Conservation (phyloP, 2,329 filamentous ascomycete species). For the Sphaerostilbella broomeana region DNA sequence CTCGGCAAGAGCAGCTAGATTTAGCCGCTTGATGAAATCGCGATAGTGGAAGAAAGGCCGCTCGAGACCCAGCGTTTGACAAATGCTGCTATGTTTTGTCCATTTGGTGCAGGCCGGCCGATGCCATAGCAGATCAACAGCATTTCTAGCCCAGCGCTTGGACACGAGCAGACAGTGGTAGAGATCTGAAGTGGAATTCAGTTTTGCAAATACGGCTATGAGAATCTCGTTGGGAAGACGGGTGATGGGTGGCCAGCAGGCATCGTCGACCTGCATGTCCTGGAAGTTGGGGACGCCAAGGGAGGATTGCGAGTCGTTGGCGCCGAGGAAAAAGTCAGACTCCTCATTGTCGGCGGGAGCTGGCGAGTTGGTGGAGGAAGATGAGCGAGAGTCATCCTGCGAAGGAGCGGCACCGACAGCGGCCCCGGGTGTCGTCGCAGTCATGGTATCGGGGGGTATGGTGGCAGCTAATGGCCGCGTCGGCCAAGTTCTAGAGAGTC, state of each 20-base stretch:
- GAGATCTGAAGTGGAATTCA: slow-evolving; percentile 69
- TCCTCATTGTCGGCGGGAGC: slow-evolving; percentile 77
- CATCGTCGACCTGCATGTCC: slow-evolving; percentile 64
- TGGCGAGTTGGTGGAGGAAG: slow-evolving; percentile 68
- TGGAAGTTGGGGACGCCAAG: slow-evolving; percentile 73
- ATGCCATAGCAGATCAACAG: slow-evolving; percentile 91
- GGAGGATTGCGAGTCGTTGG: slow-evolving; percentile 91
- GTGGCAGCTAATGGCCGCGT: slow-evolving; percentile 5
- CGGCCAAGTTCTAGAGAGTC: slow-evolving; percentile 3
- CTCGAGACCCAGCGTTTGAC: slow-evolving; percentile 63
- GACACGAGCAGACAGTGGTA: slow-evolving; percentile 90
- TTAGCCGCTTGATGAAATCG: slow-evolving; percentile 85
- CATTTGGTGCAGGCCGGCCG: slow-evolving; percentile 85
- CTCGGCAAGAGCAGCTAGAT: slow-evolving; percentile 71
- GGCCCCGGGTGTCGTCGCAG: slow-evolving; percentile 8
- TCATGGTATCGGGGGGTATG: slow-evolving; percentile 8
- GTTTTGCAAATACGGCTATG: slow-evolving; percentile 83
- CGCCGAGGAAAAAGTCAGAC: slow-evolving; percentile 83
- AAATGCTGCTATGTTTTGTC: slow-evolving; percentile 73
- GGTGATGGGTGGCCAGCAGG: slow-evolving; percentile 71
- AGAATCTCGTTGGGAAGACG: slow-evolving; percentile 89
- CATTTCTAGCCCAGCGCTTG: slow-evolving; percentile 85
- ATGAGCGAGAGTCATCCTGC: slow-evolving; percentile 49
- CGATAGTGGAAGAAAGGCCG: slow-evolving; percentile 84
- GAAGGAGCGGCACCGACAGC: slow-evolving; percentile 31